phyloP scores from a whole-genome alignment of 106 monocot genomes.

The Dactylorhiza incarnata region DNA sequence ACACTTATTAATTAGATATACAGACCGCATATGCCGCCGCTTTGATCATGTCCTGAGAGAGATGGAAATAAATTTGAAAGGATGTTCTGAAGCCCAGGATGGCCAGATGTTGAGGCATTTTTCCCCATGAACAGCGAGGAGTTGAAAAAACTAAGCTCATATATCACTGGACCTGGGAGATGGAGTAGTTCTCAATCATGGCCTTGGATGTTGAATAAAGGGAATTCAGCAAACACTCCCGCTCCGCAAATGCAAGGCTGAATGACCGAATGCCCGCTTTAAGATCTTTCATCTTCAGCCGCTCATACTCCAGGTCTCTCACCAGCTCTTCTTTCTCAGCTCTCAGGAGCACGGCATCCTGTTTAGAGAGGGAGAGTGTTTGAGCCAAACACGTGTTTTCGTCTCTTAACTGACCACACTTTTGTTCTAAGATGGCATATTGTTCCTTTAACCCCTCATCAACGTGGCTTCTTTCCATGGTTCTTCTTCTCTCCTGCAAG shows the following conservation, averaged over 20 bases:
- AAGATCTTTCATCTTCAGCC: conserved; percentile 45
- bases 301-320: conserved; percentile 41
- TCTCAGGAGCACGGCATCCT: conserved; percentile 22
- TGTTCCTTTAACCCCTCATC: conserved; percentile 34
- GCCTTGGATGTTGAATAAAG: conserved; percentile 69
- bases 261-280: conserved; percentile 52
- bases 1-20: neutral
- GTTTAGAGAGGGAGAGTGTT: conserved; percentile 34
- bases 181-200: conserved; percentile 41
- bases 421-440: conserved; percentile 34
- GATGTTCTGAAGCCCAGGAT: neutral
- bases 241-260: conserved; percentile 50
- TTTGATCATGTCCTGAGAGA: neutral
- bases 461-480: conserved; percentile 20
- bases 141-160: neutral
- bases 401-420: conserved; percentile 39
- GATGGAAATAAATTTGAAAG: neutral
- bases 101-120: neutral
- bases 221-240: conserved; percentile 45
- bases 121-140: neutral
- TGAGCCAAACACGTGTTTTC: conserved; percentile 46
- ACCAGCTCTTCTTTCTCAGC: conserved; percentile 35
- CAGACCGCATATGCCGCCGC: neutral
- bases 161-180: conserved; percentile 11
- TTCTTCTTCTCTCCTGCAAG: conserved; percentile 4